Percentiles rank a stretch among this genome's conserved stretches.
These are phyloP conservation scores for Hymenoscyphus fraxineus DNA, from an alignment of 2,329 filamentous ascomycete species.

Conservation along the genomic window DNA sequence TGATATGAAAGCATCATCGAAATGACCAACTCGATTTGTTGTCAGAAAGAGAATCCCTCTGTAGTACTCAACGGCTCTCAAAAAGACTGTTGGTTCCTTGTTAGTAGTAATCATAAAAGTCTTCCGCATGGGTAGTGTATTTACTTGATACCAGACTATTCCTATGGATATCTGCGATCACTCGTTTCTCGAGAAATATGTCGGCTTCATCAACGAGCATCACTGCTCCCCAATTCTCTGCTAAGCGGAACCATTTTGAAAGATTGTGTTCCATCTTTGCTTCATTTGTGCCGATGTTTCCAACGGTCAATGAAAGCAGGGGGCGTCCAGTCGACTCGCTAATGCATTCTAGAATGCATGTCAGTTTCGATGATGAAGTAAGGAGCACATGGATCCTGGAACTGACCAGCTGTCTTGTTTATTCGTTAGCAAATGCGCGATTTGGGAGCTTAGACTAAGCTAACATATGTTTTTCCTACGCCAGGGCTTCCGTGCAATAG, in stretches of 20 bases:
- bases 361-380: background rate
- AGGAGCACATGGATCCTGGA: background rate
- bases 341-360: background rate
- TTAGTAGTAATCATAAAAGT: background rate
- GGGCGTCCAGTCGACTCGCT: background rate
- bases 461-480: background rate
- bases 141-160: conserved; percentile 37
- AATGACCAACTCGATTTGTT: conserved; percentile 78
- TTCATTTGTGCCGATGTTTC: background rate
- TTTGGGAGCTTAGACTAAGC: background rate
- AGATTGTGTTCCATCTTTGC: background rate
- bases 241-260: conserved; percentile 42
- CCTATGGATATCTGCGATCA: conserved; percentile 34
- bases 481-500: background rate
- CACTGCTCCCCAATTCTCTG: conserved; percentile 67
- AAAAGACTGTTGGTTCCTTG: conserved; percentile 59
- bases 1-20: conserved; percentile 83
- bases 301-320: background rate
- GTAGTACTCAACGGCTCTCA: conserved; percentile 81
- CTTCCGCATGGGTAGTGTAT: background rate
- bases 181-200: conserved; percentile 43
- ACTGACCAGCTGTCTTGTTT: background rate
- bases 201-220: conserved; percentile 70
- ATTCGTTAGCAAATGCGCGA: background rate
- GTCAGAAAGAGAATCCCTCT: conserved; percentile 84